Evolutionary conservation across 768 basidiomycete species (phyloP).

Genomic region (Suillus ampliporus): DNA sequence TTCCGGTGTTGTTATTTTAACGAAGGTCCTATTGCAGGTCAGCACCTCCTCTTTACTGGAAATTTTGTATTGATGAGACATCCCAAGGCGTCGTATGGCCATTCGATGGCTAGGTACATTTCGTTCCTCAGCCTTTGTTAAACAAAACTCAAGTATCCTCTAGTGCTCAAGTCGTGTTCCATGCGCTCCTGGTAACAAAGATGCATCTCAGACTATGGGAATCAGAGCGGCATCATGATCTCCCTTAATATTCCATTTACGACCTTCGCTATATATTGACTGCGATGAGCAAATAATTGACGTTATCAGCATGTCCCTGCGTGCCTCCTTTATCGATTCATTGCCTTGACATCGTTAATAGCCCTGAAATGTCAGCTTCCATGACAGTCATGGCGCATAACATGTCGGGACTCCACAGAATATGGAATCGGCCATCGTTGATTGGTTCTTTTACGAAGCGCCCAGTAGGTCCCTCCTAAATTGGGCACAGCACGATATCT

Average conservation of each 20-base stretch:
- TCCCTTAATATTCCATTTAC: not conserved
- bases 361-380: not conserved
- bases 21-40: not conserved
- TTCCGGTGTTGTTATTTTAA: not conserved
- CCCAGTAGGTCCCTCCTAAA: not conserved
- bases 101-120: not conserved
- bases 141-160: not conserved
- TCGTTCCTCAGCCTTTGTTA: no score
- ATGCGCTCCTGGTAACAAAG: not conserved
- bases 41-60: not conserved
- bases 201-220: not conserved
- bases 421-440: not conserved
- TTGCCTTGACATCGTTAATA: not conserved
- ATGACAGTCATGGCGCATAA: not conserved
- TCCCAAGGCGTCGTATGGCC: not conserved
- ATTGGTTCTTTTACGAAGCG: not conserved
- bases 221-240: not conserved
- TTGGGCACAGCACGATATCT: no score
- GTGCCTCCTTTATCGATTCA: not conserved
- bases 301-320: not conserved
- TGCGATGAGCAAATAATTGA: not conserved
- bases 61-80: not conserved
- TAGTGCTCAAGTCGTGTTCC: not conserved
- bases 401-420: not conserved
- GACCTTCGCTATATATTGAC: not conserved